phyloP scores from a whole-genome alignment of 352 stramenopile species.

The Peronospora tabacina region DNA sequence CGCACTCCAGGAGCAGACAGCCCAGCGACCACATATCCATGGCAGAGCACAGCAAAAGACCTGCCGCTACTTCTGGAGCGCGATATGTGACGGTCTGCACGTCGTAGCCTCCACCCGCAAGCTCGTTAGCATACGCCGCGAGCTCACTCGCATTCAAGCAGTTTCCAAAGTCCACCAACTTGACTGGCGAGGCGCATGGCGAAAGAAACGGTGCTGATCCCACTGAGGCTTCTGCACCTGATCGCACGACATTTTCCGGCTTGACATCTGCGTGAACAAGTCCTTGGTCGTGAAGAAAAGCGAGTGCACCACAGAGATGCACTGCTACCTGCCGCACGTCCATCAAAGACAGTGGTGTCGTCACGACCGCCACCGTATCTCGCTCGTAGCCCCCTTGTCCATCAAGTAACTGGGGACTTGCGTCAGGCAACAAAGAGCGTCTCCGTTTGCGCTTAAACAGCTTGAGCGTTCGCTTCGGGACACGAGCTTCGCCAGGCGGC shows the following conservation, averaged over 20 bases:
- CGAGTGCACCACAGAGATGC: slow-evolving; percentile 54
- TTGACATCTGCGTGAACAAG: slow-evolving; percentile 75
- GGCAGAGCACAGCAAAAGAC: slow-evolving; percentile 42
- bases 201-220: slow-evolving; percentile 2
- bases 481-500: slow-evolving; percentile 42
- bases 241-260: slow-evolving; percentile 58
- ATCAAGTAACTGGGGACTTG: slow-evolving; percentile 6
- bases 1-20: slow-evolving; percentile 61
- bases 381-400: slow-evolving; percentile 5
- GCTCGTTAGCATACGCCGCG: slow-evolving; percentile 27
- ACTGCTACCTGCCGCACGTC: slow-evolving; percentile 49
- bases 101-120: slow-evolving; percentile 38
- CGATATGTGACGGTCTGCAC: slow-evolving; percentile 71
- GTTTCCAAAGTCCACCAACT: slow-evolving; percentile 77
- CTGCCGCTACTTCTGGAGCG: slow-evolving; percentile 59
- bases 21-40: slow-evolving; percentile 80
- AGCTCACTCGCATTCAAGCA: slow-evolving; percentile 44
- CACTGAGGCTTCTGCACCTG: slow-evolving; percentile 13
- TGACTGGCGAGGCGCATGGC: slow-evolving; percentile 28
- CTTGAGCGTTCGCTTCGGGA: slow-evolving; percentile 14
- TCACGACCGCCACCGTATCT: slow-evolving; percentile 2
- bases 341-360: slow-evolving; percentile 28
- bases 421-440: slow-evolving; percentile 7
- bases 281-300: slow-evolving; percentile 49
- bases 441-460: slow-evolving; percentile 20